A percentile compares a stretch with the other conserved stretches of the same genome.
Evolutionary conservation across 208 protist species (phyloP).

Genomic region (Phytomonas francai): DNA sequence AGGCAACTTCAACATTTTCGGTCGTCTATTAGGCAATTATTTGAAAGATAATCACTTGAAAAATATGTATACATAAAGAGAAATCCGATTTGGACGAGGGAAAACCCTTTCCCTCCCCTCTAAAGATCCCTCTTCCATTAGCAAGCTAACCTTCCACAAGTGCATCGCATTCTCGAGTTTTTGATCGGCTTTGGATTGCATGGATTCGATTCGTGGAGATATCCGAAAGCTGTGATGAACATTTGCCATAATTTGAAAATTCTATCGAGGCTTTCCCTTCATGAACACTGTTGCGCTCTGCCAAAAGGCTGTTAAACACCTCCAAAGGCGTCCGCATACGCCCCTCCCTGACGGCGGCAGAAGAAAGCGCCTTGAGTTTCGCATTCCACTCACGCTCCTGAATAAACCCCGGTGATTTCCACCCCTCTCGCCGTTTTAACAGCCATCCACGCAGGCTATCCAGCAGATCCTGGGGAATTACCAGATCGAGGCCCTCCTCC

Average conservation of each 20-base stretch:
- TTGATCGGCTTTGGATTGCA: slow-evolving; percentile 12
- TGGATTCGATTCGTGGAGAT: neutral
- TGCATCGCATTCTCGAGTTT: neutral
- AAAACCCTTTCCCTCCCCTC: too few species aligned
- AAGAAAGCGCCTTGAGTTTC: slow-evolving; percentile 32
- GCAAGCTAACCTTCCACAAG: neutral
- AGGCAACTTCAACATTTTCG: neutral
- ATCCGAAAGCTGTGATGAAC: slow-evolving; percentile 11
- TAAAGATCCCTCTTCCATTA: neutral
- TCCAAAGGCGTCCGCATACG: slow-evolving; percentile 63
- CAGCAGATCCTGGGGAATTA: slow-evolving; percentile 46
- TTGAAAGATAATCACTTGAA: too few species aligned
- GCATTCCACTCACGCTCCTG: slow-evolving; percentile 27
- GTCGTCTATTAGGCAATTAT: neutral
- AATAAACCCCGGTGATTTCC: slow-evolving; percentile 37
- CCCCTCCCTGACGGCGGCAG: slow-evolving; percentile 46
- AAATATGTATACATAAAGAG: neutral
- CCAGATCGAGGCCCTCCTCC: slow-evolving; percentile 60
- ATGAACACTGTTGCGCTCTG: slow-evolving; percentile 40
- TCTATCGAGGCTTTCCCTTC: slow-evolving; percentile 14
- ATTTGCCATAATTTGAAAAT: slow-evolving; percentile 4
- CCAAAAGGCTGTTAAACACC: slow-evolving; percentile 71
- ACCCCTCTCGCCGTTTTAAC: slow-evolving; percentile 29
- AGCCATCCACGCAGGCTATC: slow-evolving; percentile 44
- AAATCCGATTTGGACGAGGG: too few species aligned